Evolutionary conservation across 2,329 filamentous ascomycete genomes (phyloP).

Genomic region (Verticillium zaregamsianum): DNA sequence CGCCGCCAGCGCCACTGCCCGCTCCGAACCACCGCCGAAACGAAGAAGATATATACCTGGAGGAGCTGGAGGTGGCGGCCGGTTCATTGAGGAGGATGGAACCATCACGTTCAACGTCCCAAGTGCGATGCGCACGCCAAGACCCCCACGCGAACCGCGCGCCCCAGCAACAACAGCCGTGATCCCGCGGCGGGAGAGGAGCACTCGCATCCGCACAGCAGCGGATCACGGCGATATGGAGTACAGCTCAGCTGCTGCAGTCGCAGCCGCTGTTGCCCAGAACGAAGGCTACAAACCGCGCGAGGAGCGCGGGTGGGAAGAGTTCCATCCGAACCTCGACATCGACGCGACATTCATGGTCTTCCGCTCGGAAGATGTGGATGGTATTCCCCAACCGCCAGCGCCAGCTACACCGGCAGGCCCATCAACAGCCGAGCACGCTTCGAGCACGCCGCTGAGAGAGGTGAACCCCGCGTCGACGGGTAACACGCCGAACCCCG

Average conservation of each 20-base stretch:
- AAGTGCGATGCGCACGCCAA: constrained; percentile 14
- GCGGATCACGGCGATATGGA: constrained; percentile 58
- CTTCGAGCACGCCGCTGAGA: constrained; percentile 41
- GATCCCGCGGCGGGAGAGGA: constrained; percentile 52
- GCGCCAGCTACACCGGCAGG: constrained; percentile 29
- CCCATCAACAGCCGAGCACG: constrained; percentile 20
- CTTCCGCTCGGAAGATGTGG: constrained; percentile 79
- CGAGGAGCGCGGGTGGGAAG: constrained; percentile 95
- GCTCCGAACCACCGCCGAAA: constrained; percentile 62
- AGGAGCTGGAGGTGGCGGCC: constrained; percentile 78
- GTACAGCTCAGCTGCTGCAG: constrained; percentile 83
- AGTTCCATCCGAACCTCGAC: constrained; percentile 94
- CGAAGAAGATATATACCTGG: constrained; percentile 78
- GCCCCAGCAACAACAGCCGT: constrained; percentile 18
- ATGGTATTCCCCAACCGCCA: constrained; percentile 57
- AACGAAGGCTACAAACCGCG: constrained; percentile 95
- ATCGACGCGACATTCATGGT: constrained; percentile 77
- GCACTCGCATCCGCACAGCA: constrained; percentile 51
- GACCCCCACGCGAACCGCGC: constrained; percentile 24
- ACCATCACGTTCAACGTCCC: constrained; percentile 48
- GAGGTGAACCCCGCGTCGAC: constrained; percentile 38
- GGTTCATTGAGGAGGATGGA: constrained; percentile 73
- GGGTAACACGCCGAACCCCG: constrained; percentile 37
- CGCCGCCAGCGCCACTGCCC: constrained; percentile 9
- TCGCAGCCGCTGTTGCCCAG: constrained; percentile 82